phyloP scores from a whole-genome alignment of 2,329 filamentous ascomycete genomes.

The Fusarium nelsonii region DNA sequence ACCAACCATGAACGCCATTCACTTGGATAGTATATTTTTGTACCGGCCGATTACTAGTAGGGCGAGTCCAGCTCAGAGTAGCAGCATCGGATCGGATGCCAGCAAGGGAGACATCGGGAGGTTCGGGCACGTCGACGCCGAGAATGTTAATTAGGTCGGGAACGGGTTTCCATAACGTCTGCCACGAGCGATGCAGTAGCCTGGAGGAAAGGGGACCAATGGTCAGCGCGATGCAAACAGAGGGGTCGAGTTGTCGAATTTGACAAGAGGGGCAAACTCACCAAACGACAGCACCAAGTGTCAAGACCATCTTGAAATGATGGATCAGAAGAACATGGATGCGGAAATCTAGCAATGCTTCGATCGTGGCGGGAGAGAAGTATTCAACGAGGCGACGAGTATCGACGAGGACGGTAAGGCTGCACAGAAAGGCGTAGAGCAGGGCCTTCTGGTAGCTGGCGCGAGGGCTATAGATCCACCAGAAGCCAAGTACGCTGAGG shows the following conservation, averaged over 20 bases:
- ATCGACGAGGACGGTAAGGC: slow-evolving; percentile 52
- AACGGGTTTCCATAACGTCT: slow-evolving; percentile 90
- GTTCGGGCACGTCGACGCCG: slow-evolving; percentile 91
- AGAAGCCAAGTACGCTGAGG: slow-evolving; percentile 55
- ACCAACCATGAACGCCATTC: slow-evolving; percentile 88
- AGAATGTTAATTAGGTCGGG: slow-evolving; percentile 91
- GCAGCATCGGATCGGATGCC: slow-evolving; percentile 89
- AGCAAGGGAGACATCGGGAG: slow-evolving; percentile 89
- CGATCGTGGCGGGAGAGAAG: slow-evolving; percentile 48
- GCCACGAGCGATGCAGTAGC: slow-evolving; percentile 87
- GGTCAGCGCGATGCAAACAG: slow-evolving; percentile 27
- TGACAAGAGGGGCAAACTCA: slow-evolving; percentile 52
- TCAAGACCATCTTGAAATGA: slow-evolving; percentile 68
- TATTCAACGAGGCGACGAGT: slow-evolving; percentile 50
- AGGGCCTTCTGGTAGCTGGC: slow-evolving; percentile 51
- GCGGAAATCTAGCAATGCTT: slow-evolving; percentile 56
- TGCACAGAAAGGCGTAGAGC: slow-evolving; percentile 51
- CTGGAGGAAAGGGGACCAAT: slow-evolving; percentile 57
- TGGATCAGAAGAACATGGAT: slow-evolving; percentile 62
- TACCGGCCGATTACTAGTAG: slow-evolving; percentile 73
- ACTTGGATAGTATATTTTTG: slow-evolving; percentile 92
- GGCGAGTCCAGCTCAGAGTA: slow-evolving; percentile 89
- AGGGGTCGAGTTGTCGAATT: slow-evolving; percentile 1
- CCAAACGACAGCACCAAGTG: slow-evolving; percentile 66
- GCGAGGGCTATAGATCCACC: slow-evolving; percentile 54